Conservation (phyloP, 2,329 filamentous ascomycete genomes). For the Periglandula ipomoeae region DNA sequence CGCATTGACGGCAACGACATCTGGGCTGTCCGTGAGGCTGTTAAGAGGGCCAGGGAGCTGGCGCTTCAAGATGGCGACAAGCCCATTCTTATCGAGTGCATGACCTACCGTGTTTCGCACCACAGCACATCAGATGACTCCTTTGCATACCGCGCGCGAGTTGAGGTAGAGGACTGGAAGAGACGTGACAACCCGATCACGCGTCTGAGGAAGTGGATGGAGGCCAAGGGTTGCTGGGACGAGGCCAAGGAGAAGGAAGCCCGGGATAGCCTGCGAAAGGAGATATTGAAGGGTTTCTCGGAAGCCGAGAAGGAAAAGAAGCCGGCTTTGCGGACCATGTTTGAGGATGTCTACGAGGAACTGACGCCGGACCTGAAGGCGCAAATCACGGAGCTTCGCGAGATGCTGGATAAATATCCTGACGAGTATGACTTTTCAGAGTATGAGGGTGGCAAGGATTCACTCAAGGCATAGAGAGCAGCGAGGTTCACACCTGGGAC, state of each 20-base stretch:
- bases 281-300: conserved; percentile 75
- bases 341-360: conserved; percentile 84
- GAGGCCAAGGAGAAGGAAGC: conserved; percentile 71
- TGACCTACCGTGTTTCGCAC: conserved; percentile 97
- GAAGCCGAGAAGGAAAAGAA: conserved; percentile 77
- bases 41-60: conserved; percentile 64
- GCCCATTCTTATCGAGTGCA: conserved; percentile 84
- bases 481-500: not conserved
- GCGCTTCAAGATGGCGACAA: conserved; percentile 73
- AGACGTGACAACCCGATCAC: conserved; percentile 82
- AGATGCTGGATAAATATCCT: conserved; percentile 77
- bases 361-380: conserved; percentile 67
- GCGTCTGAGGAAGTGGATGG: conserved; percentile 81
- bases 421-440: conserved; percentile 80
- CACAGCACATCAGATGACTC: conserved; percentile 96
- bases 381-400: conserved; percentile 64
- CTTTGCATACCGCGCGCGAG: conserved; percentile 85
- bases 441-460: conserved; percentile 64
- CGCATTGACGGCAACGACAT: conserved; percentile 93
- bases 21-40: conserved; percentile 77
- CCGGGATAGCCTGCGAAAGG: conserved; percentile 56
- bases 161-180: conserved; percentile 96
- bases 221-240: conserved; percentile 73
- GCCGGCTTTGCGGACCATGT: conserved; percentile 61
- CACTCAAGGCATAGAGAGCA: conserved; percentile 33